Evolutionary conservation across 768 basidiomycete species (phyloP), one percentile per base, ranked within the genome.

Genomic region (Coprinellus aureogranulatus): DNA sequence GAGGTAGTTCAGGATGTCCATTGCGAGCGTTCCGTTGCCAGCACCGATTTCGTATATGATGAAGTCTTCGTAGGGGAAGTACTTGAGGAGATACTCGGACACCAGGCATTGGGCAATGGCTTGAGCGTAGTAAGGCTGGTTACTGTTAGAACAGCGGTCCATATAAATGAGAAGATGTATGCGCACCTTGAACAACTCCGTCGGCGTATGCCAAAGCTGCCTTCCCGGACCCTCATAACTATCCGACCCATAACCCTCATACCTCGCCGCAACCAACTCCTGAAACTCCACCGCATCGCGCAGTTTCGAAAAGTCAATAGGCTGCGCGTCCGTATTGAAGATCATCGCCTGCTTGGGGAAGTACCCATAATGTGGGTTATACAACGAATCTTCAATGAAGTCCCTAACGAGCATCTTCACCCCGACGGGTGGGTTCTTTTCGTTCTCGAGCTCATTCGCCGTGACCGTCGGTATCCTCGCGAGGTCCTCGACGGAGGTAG

Each of bases 151-250:
- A 48, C 50, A 62, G n/a, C 25, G 28, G 12, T 37, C 53, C 8
- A 46, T 47, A 48, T 14, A 30, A 40, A 34, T 14, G 16, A 51
- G 37, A 51, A 59, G 51, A 25, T 34, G 45, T 25, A 40, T 9
- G 69, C 81, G 51, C 65, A 95, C 97, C 85, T 95, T 94, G 80
- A 99, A 98, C 28, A 99, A 72, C 68, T 98, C 97, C 0, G 94
- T 96, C 0, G 97, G 97, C 1, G 97, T 99, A 72, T 99, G 97
- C 97, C 97, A 99, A 54, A 99, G 76, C 74, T 99, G 96, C 65
- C 85, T 82, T 5, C 94, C 92, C 22, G 88, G 87, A 10, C 89
- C 89, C 37, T 84, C 78, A 57, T 72, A 73, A 61, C 74, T 79
- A 64, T 86, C 81, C 28, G 75, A 72, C 16, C 88, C 88, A 65